Evolutionary conservation across 371 early-diverging fungal species (phyloP).

Genomic region (Basidiobolus meristosporus): DNA sequence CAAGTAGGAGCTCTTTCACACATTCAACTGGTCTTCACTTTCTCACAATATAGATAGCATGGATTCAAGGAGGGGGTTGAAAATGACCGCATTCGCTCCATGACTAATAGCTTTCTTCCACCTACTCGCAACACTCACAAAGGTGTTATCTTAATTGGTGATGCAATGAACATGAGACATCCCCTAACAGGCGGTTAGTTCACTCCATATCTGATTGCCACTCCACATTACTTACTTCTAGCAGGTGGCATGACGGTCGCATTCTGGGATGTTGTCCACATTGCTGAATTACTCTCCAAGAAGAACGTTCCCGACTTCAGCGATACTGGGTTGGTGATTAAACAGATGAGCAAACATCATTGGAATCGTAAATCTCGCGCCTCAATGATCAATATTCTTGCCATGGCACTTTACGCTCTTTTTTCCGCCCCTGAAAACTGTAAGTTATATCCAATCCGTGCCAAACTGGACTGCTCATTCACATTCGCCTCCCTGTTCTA

Average conservation of each 20-base stretch:
- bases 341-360: constrained; percentile 37
- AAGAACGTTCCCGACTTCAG: constrained; percentile 25
- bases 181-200: constrained; percentile 60
- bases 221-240: background rate
- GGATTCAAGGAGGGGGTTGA: constrained; percentile 49
- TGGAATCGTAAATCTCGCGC: constrained; percentile 61
- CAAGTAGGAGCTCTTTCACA: constrained; percentile 14
- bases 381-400: constrained; percentile 72
- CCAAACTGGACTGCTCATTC: background rate
- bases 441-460: constrained; percentile 12
- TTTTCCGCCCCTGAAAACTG: constrained; percentile 51
- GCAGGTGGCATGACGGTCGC: constrained; percentile 89
- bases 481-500: background rate
- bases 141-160: constrained; percentile 74
- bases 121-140: constrained; percentile 32
- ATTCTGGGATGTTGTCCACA: constrained; percentile 63
- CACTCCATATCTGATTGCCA: background rate
- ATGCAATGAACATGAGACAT: constrained; percentile 88
- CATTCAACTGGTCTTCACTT: background rate
- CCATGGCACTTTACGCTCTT: constrained; percentile 69
- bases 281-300: constrained; percentile 24
- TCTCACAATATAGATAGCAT: constrained; percentile 9
- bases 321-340: constrained; percentile 25
- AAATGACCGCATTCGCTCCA: constrained; percentile 53
- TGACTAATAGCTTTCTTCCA: constrained; percentile 78